Conservation (phyloP, 2,329 filamentous ascomycete species). For the Penicillium aurantiogriseum region DNA sequence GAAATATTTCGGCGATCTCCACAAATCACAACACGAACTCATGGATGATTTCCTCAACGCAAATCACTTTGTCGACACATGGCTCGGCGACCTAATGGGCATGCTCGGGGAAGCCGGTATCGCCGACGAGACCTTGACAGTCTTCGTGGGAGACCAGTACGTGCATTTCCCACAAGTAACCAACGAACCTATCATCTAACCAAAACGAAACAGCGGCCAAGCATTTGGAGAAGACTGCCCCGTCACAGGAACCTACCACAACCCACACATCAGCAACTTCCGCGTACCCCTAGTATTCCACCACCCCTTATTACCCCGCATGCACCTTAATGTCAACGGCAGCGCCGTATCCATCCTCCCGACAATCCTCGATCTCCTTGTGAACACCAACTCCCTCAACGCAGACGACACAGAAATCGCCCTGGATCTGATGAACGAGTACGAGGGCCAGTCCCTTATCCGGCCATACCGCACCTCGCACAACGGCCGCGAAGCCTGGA, state of each 20-base stretch:
- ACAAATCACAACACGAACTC: constrained; percentile 8
- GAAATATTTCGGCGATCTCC: constrained; percentile 1
- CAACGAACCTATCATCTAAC: not conserved
- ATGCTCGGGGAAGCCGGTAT: constrained; percentile 21
- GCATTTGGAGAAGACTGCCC: constrained; percentile 21
- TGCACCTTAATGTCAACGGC: constrained; percentile 32
- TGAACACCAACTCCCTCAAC: constrained; percentile 43
- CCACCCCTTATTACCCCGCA: constrained; percentile 22
- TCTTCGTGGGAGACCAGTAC: constrained; percentile 26
- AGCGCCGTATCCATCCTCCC: constrained; percentile 34
- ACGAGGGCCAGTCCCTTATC: constrained; percentile 49
- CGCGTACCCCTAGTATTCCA: constrained; percentile 24
- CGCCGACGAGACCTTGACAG: constrained; percentile 22
- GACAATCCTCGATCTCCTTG: constrained; percentile 47
- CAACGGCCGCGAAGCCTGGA: constrained; percentile 37
- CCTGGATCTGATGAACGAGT: constrained; percentile 43
- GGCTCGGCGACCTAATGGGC: constrained; percentile 12
- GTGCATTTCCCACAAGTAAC: not conserved
- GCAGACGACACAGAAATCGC: constrained; percentile 33
- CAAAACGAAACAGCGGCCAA: constrained; percentile 13
- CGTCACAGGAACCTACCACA: constrained; percentile 28
- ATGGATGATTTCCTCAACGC: constrained; percentile 24
- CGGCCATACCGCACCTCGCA: constrained; percentile 38
- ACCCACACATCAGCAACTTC: constrained; percentile 24
- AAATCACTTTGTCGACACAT: constrained; percentile 16